Base-by-base conservation (phyloP, 306 rosid species). In the Castanea crenata region DNA sequence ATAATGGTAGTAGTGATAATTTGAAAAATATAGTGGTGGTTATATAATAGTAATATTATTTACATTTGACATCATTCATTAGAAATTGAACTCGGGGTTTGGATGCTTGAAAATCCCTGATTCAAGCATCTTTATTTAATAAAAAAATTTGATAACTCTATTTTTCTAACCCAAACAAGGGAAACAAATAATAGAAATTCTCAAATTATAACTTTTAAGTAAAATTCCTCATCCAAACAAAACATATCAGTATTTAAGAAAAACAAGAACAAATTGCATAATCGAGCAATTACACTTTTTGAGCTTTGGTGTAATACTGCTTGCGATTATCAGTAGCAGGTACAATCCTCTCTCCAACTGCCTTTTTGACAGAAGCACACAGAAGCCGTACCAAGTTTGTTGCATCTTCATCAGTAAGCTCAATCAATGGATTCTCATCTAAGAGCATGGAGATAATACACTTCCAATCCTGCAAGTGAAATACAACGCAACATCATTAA, bases 311-410 rank as follows among this genome's bases (percentile, higher is more conserved):
- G 89, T 86, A 76, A 83, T 90, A 85, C 57, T 81, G 97, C 91
- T 91, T 95, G 79, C 97, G 85, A 80, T 89, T 91, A 82, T 95
- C 99, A 12, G 87, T 83, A 56, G 92, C 90, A 75, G 97, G 97
- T 64, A 92, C 97, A 82, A 95, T 95, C 89, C 92, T 91, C 88
- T 92, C 97, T 80, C 99, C 99, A 63, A 91, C 92, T 62, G 99
- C 99, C 89, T 92, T 95, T 80, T 89, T 91, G 81, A 92, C 97
- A 76, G 99, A 95, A 64, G 93, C 90, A 86, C 91, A 85, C 76
- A 95, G 97, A 67, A 95, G 97, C 14, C 97, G 94, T 74, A 95
- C 99, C 86, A 95, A 88, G 87, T 95, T 95, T 76, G 97, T 90
- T 61, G 95, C 93, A 91, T 90, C 92, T 80, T 86, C 93, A 69